Conservation (phyloP, 1,284 basidiomycete species). For the Marasmius sp. region DNA sequence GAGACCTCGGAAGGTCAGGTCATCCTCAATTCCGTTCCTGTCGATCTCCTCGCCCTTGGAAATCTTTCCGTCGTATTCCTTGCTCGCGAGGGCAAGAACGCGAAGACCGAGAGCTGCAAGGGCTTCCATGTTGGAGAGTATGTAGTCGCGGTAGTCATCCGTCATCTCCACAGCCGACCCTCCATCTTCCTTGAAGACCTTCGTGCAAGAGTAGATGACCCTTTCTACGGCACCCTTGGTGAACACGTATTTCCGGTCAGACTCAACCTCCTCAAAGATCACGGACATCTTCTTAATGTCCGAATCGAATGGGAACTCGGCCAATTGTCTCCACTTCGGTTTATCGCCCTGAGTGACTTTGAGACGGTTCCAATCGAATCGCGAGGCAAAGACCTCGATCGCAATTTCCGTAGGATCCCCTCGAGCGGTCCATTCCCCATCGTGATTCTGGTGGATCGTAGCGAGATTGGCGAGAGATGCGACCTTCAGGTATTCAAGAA, state of each 20-base stretch:
- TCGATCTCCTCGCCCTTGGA: background rate
- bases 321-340: conserved; percentile 13
- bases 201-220: conserved; percentile 49
- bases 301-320: conserved; percentile 60
- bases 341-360: conserved; percentile 11
- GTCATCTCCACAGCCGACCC: background rate
- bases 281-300: conserved; percentile 62
- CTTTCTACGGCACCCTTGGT: conserved; percentile 68
- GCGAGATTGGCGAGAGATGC: background rate
- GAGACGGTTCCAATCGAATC: conserved; percentile 33
- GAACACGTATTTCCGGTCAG: conserved; percentile 30
- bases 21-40: conserved; percentile 51
- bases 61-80: conserved; percentile 9
- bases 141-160: conserved; percentile 35
- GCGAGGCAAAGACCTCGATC: conserved; percentile 63
- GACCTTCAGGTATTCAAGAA: background rate
- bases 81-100: conserved; percentile 34
- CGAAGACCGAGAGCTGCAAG: conserved; percentile 60
- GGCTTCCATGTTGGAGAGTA: conserved; percentile 49
- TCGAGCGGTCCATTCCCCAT: conserved; percentile 56
- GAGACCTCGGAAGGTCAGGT: conserved; percentile 60
- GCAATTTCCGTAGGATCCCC: conserved; percentile 72
- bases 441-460: conserved; percentile 9
- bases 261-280: conserved; percentile 21
- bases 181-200: conserved; percentile 13